Evolutionary conservation across 2,329 filamentous ascomycete genomes (phyloP).

Genomic region (Fusarium brachygibbosum): DNA sequence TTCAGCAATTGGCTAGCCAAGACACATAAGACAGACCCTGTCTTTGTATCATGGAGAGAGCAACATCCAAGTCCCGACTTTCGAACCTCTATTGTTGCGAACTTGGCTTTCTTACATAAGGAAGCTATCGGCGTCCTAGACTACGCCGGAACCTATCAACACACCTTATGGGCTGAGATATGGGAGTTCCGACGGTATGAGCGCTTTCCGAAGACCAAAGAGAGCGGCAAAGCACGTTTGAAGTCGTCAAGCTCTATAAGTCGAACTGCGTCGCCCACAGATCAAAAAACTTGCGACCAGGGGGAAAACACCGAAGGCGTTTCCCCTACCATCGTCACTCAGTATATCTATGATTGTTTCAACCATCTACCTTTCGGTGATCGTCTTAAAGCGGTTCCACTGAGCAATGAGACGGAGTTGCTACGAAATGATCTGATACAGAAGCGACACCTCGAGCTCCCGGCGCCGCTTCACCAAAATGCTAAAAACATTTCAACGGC

Average conservation of each 20-base stretch:
- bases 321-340: slow-evolving; percentile 74
- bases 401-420: slow-evolving; percentile 46
- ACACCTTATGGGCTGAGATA: slow-evolving; percentile 69
- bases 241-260: slow-evolving; percentile 1
- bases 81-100: slow-evolving; percentile 68
- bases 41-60: slow-evolving; percentile 68
- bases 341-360: slow-evolving; percentile 76
- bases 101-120: slow-evolving; percentile 74
- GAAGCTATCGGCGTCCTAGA: slow-evolving; percentile 69
- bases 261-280: neutral
- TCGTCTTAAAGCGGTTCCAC: slow-evolving; percentile 59
- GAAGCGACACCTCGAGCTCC: slow-evolving; percentile 49
- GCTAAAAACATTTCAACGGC: slow-evolving; percentile 42
- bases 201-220: slow-evolving; percentile 5
- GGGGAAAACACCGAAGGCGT: slow-evolving; percentile 21
- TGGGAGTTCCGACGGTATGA: slow-evolving; percentile 55
- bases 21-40: slow-evolving; percentile 57
- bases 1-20: slow-evolving; percentile 71
- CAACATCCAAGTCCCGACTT: slow-evolving; percentile 70
- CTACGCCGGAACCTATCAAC: slow-evolving; percentile 46
- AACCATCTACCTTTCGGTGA: slow-evolving; percentile 70
- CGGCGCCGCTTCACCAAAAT: slow-evolving; percentile 41
- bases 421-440: slow-evolving; percentile 50
- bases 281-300: neutral
- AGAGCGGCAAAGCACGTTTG: neutral